phyloP scores from a whole-genome alignment of 208 protist species.

The Wallacemonas collosoma region DNA sequence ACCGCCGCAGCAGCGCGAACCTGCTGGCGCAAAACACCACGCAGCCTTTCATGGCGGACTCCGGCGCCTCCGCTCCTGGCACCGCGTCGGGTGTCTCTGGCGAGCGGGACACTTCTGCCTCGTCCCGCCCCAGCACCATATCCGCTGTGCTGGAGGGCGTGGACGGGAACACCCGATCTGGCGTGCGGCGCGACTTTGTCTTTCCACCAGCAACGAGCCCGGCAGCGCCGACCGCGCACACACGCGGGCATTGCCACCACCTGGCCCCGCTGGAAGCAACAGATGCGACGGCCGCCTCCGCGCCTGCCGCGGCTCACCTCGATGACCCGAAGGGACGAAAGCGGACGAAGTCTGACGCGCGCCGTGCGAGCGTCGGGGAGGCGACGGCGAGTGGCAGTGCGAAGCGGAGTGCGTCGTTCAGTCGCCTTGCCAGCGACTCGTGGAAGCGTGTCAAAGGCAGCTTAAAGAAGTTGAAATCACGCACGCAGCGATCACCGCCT shows the following conservation, averaged over 20 bases:
- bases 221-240: background rate
- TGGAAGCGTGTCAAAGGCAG: constrained; percentile 7
- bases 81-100: background rate
- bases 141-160: constrained; percentile 11
- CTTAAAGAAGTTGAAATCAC: constrained; percentile 6
- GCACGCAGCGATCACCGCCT: background rate
- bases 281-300: background rate
- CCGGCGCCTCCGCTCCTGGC: background rate
- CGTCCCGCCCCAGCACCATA: constrained; percentile 3
- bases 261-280: background rate
- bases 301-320: background rate
- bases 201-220: background rate
- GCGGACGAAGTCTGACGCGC: too few relatives aligned
- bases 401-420: background rate
- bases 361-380: too few relatives aligned
- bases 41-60: constrained; percentile 14
- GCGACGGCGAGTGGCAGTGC: background rate
- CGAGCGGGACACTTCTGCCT: too few relatives aligned
- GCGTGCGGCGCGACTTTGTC: background rate
- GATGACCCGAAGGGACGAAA: background rate
- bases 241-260: background rate
- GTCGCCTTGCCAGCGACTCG: constrained; percentile 5
- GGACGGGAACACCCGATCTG: background rate
- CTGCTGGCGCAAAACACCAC: constrained; percentile 8
- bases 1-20: constrained; percentile 10